These are phyloP conservation scores for Colletotrichum cereale DNA, from an alignment of 2,329 filamentous ascomycete species.

Conservation along the genomic window DNA sequence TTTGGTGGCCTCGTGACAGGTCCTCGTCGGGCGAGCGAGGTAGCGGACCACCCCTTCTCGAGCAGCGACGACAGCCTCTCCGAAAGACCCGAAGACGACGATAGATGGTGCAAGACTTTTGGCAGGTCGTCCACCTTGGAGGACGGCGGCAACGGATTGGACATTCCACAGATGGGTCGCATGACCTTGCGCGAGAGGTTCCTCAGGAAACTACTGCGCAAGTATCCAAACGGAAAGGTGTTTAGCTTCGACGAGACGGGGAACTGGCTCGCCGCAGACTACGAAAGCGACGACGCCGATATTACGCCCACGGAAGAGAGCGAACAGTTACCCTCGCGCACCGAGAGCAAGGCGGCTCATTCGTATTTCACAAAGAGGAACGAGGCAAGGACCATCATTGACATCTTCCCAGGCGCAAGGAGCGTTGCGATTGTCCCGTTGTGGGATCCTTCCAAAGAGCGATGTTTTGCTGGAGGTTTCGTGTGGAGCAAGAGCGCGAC, in stretches of 20 bases:
- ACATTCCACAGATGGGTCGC: slow-evolving; percentile 35
- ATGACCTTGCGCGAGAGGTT: slow-evolving; percentile 53
- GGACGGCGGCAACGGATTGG: slow-evolving; percentile 49
- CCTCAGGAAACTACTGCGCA: slow-evolving; percentile 55
- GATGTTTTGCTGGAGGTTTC: slow-evolving; percentile 56
- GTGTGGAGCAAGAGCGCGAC: slow-evolving; percentile 53
- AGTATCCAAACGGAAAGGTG: slow-evolving; percentile 61
- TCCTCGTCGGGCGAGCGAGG: slow-evolving; percentile 33
- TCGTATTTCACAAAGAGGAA: slow-evolving; percentile 41
- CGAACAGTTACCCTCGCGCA: slow-evolving; percentile 1
- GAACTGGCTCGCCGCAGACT: slow-evolving; percentile 49
- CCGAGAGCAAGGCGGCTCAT: slow-evolving; percentile 12
- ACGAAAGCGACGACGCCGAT: slow-evolving; percentile 35
- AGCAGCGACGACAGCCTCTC: slow-evolving; percentile 44
- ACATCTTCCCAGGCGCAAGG: slow-evolving; percentile 55
- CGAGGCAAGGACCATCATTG: slow-evolving; percentile 50
- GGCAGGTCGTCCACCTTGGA: slow-evolving; percentile 52
- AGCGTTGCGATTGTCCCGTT: slow-evolving; percentile 53
- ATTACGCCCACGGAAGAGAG: slow-evolving; percentile 33
- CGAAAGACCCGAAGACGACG: slow-evolving; percentile 26
- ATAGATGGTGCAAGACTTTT: slow-evolving; percentile 50
- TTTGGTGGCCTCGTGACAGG: slow-evolving; percentile 47
- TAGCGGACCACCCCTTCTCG: slow-evolving; percentile 37
- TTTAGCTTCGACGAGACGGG: slow-evolving; percentile 59
- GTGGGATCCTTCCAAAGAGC: slow-evolving; percentile 51